Percentiles rank a stretch among this genome's conserved stretches.
These are phyloP conservation scores for Auriscalpium orientale DNA, from an alignment of 768 basidiomycete species.

Conservation along the genomic window DNA sequence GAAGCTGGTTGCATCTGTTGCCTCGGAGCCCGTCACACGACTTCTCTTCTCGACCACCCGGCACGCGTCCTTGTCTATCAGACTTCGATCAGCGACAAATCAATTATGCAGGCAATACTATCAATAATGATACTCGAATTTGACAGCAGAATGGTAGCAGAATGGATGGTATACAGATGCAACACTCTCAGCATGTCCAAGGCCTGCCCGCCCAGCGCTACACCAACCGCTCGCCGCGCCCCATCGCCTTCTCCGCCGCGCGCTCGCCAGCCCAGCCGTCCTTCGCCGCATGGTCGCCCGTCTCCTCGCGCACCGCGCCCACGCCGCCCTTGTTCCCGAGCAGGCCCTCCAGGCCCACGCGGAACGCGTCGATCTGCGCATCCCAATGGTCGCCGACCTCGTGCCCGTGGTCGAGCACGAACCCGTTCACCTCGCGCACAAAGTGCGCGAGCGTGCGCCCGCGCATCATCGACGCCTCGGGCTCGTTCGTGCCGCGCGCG, in stretches of 20 bases:
- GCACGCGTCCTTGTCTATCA: no score
- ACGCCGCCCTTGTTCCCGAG: slow-evolving; percentile 30
- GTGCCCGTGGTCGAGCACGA: slow-evolving; percentile 46
- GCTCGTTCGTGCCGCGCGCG: slow-evolving; percentile 61
- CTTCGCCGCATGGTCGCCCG: neutral
- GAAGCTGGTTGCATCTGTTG: no score
- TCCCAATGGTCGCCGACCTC: slow-evolving; percentile 30
- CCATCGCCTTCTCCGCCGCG: slow-evolving; percentile 4
- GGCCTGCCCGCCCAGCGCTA: no score
- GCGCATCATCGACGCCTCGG: slow-evolving; percentile 50
- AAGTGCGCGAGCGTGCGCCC: slow-evolving; percentile 60
- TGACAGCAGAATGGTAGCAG: no score
- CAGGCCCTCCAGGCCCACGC: slow-evolving; percentile 40
- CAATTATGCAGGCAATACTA: no score
- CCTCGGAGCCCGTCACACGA: no score
- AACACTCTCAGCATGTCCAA: no score
- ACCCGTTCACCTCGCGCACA: slow-evolving; percentile 52
- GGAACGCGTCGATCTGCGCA: slow-evolving; percentile 23
- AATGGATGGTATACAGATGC: no score
- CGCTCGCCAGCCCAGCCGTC: no score
- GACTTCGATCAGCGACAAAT: no score
- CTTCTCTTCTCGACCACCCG: no score
- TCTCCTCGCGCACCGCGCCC: slow-evolving; percentile 3
- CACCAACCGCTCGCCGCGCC: neutral
- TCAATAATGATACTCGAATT: no score